Base-by-base conservation (phyloP, 2,329 filamentous ascomycete species). In the Aureobasidium uvarum region DNA sequence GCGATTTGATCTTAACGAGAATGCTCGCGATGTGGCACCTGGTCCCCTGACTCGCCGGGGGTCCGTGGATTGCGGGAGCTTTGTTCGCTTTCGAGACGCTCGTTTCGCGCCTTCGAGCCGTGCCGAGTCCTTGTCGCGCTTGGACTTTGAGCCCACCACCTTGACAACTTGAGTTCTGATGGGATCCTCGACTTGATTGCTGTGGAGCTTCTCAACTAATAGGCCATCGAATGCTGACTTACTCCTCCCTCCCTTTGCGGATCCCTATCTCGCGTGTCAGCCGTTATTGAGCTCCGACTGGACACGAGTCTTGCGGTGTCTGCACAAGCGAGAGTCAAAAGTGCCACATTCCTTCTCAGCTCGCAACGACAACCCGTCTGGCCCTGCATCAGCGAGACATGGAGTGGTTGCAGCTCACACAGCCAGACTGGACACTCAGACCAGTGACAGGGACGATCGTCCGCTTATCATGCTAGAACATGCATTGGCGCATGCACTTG, bases 401-500 rank as follows among this genome's bases (percentile, higher is more conserved):
- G 46, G 36, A 41, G 46, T 18, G 45, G 5, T 6, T 16, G 13
- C 28, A 16, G 23, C 25, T 23, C 1, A 18, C 46, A 41, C 23
- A 62, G 58, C 45, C 58, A 33, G 51, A 60, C 28, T 20, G 33
- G n/a, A 50, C 58, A 36, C 43, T 62, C 45, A 38, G 58, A 39
- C 58, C 58, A 50, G 25, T 52, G 59, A 62, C 59, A 62, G 59
- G 46, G 39, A 51, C 43, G 60, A 64, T 64, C 60, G 50, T 16
- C 58, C 60, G 28, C 60, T 55, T 55, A 20, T 14, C 8, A 13
- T 55, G 23, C 41, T 64, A 64, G 60, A 38, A 3, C 50, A 38
- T 64, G 60, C 60, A 64, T 64, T 64, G 60, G 50, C 46, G 38
- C 41, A 28, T 64, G 43, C 18, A 62, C 20, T 28, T 10, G 36